Evolutionary conservation across 129 eudicot genomes (phyloP).

Genomic region (Chrysanthemum seticuspe): DNA sequence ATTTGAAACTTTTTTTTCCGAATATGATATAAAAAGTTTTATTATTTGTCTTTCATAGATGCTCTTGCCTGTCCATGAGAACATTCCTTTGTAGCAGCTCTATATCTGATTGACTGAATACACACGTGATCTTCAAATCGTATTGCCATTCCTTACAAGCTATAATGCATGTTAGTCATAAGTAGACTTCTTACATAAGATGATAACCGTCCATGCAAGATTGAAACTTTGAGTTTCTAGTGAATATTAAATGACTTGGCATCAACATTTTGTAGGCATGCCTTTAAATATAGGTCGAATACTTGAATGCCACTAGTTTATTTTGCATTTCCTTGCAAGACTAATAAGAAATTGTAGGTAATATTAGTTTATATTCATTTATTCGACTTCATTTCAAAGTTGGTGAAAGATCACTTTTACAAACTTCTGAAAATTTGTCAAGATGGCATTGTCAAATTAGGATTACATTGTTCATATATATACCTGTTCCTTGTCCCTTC

Average conservation of each 20-base stretch:
- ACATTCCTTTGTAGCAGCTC: background rate
- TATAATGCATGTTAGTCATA: background rate
- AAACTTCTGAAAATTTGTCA: too few species aligned
- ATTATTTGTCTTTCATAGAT: background rate
- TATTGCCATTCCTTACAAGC: background rate
- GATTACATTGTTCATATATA: too few species aligned
- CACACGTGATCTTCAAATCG: background rate
- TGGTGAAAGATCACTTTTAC: background rate
- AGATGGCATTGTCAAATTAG: too few species aligned
- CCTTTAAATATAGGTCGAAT: background rate
- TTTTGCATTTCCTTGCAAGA: background rate
- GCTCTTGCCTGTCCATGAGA: background rate
- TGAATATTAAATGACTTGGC: background rate
- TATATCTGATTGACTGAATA: too few species aligned
- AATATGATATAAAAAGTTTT: background rate
- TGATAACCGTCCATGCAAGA: background rate
- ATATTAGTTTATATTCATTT: background rate
- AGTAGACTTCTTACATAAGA: background rate
- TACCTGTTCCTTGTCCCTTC: too few species aligned
- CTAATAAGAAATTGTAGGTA: background rate
- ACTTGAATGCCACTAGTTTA: background rate
- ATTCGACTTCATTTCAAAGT: background rate
- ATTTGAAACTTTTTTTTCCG: conserved; percentile 13
- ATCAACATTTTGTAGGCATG: background rate
- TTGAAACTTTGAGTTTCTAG: background rate